Conservation (phyloP, 768 basidiomycete species). For the Pleurotus giganteus region DNA sequence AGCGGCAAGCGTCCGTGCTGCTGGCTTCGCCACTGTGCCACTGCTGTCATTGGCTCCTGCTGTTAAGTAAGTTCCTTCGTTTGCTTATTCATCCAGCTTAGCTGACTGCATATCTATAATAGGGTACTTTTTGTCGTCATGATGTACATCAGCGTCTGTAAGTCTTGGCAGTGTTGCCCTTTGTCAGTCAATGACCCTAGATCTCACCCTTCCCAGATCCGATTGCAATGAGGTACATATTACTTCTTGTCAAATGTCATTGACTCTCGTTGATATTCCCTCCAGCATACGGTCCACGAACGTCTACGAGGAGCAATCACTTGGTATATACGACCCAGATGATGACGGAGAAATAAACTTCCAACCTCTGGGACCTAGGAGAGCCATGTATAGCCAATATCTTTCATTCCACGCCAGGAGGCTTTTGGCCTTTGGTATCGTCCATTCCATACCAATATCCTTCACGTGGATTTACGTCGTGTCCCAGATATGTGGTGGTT, state of each 20-base stretch:
- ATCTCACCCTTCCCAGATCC: not conserved
- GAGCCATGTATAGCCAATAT: not conserved
- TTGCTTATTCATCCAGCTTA: not conserved
- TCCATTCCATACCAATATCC: not conserved
- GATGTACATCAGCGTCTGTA: constrained; percentile 11
- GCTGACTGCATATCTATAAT: not conserved
- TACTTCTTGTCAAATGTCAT: not conserved
- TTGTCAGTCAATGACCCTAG: not conserved
- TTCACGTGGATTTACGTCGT: not conserved
- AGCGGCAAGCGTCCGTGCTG: constrained; percentile 76
- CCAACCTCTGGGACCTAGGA: not conserved
- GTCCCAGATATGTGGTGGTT: constrained; percentile 10
- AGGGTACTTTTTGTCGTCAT: constrained; percentile 8
- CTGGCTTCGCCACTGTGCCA: constrained; percentile 79
- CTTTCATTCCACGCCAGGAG: not conserved
- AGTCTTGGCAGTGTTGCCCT: not conserved
- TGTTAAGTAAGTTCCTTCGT: constrained; percentile 60
- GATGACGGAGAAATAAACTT: constrained; percentile 5
- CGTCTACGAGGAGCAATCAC: constrained; percentile 41
- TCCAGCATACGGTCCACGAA: constrained; percentile 85
- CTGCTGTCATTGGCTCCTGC: constrained; percentile 78
- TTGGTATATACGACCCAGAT: constrained; percentile 1
- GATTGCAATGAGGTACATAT: constrained; percentile 3
- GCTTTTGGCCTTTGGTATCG: not conserved
- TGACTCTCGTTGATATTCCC: not conserved